Conservation (phyloP, 306 rosid genomes). For the Prunus padus region DNA sequence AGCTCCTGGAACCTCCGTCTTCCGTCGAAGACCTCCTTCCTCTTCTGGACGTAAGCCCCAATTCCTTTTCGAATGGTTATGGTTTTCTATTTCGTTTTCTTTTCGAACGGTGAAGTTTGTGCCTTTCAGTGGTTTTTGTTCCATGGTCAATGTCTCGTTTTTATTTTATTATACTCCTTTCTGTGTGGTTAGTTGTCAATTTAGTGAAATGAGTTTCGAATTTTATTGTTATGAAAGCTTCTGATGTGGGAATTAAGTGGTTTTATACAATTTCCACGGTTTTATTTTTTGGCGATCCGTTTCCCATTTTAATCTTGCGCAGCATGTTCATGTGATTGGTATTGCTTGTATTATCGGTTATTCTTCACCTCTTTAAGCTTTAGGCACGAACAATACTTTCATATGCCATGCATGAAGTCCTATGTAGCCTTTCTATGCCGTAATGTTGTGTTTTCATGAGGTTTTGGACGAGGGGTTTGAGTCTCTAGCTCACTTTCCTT, state of each 20-base stretch:
- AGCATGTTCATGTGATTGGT: slow-evolving; percentile 11
- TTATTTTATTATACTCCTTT: neutral
- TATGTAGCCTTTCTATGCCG: neutral
- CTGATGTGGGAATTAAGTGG: slow-evolving; percentile 5
- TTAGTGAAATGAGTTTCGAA: slow-evolving; percentile 1
- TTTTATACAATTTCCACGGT: neutral
- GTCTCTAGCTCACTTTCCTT: neutral
- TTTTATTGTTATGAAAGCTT: slow-evolving; percentile 2
- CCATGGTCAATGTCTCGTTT: neutral
- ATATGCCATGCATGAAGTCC: neutral
- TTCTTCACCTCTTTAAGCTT: neutral
- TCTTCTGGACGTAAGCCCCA: slow-evolving; percentile 63
- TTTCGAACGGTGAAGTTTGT: neutral
- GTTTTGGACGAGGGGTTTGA: neutral
- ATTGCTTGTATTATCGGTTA: neutral
- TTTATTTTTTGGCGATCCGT: slow-evolving; percentile 13
- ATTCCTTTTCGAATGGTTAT: neutral
- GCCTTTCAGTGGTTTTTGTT: neutral
- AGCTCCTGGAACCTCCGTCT: slow-evolving; percentile 70
- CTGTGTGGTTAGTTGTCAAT: neutral
- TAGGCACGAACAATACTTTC: neutral
- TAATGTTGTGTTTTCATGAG: neutral
- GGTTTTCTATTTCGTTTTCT: neutral
- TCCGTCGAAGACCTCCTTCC: slow-evolving; percentile 67
- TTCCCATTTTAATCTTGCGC: neutral